Percentiles rank a stretch among this genome's conserved stretches.
Conservation (phyloP, 768 basidiomycete species). For the Auriculariales sp. region DNA sequence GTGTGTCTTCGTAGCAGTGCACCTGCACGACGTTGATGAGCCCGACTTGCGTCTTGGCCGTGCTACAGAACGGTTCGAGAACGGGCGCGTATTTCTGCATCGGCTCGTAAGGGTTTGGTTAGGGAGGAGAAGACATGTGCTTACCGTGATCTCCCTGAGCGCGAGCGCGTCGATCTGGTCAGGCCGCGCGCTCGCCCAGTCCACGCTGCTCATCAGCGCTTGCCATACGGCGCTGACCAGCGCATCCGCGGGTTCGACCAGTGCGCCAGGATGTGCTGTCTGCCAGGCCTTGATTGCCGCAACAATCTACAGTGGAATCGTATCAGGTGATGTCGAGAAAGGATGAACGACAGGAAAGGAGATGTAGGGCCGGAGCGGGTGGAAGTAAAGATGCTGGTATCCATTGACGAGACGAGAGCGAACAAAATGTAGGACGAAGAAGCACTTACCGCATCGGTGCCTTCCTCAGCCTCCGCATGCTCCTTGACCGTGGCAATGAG, state of each 20-base stretch:
- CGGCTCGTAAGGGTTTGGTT: not conserved
- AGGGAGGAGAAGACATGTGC: slow-evolving; percentile 14
- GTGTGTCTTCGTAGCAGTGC: slow-evolving; percentile 93
- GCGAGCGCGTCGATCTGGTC: slow-evolving; percentile 87
- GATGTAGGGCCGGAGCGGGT: too few species aligned
- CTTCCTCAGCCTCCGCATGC: slow-evolving; percentile 54
- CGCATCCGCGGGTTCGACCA: slow-evolving; percentile 76
- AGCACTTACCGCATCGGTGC: slow-evolving; percentile 45
- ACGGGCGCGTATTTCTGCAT: slow-evolving; percentile 67
- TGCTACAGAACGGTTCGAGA: slow-evolving; percentile 79
- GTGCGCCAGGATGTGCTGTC: slow-evolving; percentile 66
- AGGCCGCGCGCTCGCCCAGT: slow-evolving; percentile 74
- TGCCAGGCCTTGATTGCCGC: slow-evolving; percentile 54
- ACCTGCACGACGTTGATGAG: slow-evolving; percentile 92
- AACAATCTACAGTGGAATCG: slow-evolving; percentile 42
- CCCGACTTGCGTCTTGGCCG: slow-evolving; percentile 81
- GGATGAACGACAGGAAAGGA: slow-evolving; percentile 7
- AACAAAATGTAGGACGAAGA: slow-evolving; percentile 1
- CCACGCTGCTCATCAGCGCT: slow-evolving; percentile 74
- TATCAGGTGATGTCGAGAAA: slow-evolving; percentile 2
- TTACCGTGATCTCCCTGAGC: slow-evolving; percentile 75
- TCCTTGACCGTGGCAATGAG: slow-evolving; percentile 56
- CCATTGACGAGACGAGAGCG: not conserved
- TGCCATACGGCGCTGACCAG: slow-evolving; percentile 85
- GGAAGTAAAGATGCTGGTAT: too few species aligned